These are phyloP conservation scores for Martensiomyces pterosporus DNA, from an alignment of 192 early-diverging fungal genomes.

Conservation along the genomic window DNA sequence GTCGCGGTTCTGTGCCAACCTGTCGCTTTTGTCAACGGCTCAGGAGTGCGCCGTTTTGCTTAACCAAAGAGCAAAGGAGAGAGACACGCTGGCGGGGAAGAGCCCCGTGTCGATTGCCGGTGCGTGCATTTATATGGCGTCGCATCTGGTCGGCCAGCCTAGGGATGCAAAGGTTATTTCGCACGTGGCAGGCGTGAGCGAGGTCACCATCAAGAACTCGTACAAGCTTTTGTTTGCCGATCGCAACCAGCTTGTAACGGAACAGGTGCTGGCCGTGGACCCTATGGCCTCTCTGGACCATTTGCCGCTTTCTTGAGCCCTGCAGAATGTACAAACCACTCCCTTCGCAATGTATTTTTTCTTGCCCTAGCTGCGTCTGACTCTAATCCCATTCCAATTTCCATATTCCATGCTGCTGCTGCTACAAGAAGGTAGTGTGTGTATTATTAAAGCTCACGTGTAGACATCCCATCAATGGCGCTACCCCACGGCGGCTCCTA, in stretches of 20 bases:
- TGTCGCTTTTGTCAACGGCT: conserved; percentile 64
- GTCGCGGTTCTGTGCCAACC: conserved; percentile 75
- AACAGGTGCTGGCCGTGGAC: conserved; percentile 16
- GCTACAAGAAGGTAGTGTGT: too few species aligned
- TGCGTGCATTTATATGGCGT: conserved; percentile 85
- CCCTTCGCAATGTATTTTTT: background rate
- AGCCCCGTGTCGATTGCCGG: conserved; percentile 90
- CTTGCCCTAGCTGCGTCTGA: background rate
- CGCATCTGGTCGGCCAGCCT: conserved; percentile 63
- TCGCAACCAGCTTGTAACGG: conserved; percentile 50
- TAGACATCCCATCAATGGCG: too few species aligned
- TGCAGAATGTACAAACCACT: background rate
- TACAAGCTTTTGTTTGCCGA: conserved; percentile 67
- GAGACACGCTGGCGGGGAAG: conserved; percentile 85
- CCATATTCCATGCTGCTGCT: too few species aligned
- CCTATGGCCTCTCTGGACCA: conserved; percentile 17
- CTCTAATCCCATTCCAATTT: too few species aligned
- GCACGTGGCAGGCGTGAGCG: conserved; percentile 83
- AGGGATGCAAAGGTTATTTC: conserved; percentile 76
- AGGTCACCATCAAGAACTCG: conserved; percentile 87
- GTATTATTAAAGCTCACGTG: too few species aligned
- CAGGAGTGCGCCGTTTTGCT: conserved; percentile 70
- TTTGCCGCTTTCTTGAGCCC: conserved; percentile 19
- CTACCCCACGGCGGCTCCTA: too few species aligned
- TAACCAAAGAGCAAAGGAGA: conserved; percentile 65